Evolutionary conservation across 805 yeast species (phyloP).

Genomic region (Kazachstania viticola): DNA sequence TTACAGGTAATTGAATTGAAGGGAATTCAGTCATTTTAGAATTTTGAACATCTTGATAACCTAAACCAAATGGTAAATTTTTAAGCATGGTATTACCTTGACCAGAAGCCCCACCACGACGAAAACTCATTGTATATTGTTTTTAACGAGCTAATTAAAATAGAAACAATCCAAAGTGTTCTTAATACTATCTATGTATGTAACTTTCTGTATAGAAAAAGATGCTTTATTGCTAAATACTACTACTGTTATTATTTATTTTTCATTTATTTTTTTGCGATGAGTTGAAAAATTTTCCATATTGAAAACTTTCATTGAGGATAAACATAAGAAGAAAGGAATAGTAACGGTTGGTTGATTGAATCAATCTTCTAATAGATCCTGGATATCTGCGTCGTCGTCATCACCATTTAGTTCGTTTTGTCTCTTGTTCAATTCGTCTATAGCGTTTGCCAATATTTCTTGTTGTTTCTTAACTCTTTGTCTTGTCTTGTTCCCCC

Average conservation of each 20-base stretch:
- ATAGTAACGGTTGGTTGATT: no score
- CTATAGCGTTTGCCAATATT: slow-evolving; percentile 37
- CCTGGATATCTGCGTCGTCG: slow-evolving; percentile 60
- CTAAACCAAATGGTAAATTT: slow-evolving; percentile 60
- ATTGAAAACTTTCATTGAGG: no score
- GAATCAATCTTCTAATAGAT: slow-evolving; percentile 46
- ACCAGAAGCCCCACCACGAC: slow-evolving; percentile 31
- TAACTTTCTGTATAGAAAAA: no score
- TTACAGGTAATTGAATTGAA: slow-evolving; percentile 45
- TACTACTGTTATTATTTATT: no score
- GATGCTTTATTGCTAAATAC: no score
- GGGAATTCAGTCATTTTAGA: slow-evolving; percentile 31
- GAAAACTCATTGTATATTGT: slow-evolving; percentile 51
- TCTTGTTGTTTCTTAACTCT: slow-evolving; percentile 45
- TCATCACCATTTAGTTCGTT: slow-evolving; percentile 36
- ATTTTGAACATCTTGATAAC: slow-evolving; percentile 45
- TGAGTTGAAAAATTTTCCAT: no score
- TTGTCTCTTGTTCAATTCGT: slow-evolving; percentile 30
- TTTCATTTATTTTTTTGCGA: no score
- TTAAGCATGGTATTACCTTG: slow-evolving; percentile 28
- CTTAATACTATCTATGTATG: no score
- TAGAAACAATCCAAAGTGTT: no score
- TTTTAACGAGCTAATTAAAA: no score
- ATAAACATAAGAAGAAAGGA: no score
- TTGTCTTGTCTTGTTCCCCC: slow-evolving; percentile 69